Conservation (phyloP, 805 yeast species). For the Lachancea kluyveri region DNA sequence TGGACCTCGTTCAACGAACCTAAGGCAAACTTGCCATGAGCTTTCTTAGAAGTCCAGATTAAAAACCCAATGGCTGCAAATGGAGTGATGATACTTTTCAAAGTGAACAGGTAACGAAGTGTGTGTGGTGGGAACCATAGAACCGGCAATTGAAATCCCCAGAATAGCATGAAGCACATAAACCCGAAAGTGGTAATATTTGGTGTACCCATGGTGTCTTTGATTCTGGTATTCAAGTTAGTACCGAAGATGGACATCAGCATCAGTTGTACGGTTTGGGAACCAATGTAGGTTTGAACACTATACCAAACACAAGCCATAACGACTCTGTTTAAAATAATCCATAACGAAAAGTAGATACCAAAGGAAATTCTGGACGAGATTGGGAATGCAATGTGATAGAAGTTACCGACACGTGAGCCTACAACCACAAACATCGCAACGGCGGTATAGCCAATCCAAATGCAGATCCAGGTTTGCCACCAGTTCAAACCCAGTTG, state of each 20-base stretch:
- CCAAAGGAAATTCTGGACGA: conserved; percentile 81
- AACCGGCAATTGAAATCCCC: conserved; percentile 74
- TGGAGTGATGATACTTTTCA: conserved; percentile 74
- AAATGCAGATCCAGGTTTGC: conserved; percentile 85
- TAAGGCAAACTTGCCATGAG: conserved; percentile 49
- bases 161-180: conserved; percentile 72
- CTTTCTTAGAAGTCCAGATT: conserved; percentile 78
- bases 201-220: conserved; percentile 49
- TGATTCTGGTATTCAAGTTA: conserved; percentile 55
- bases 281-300: conserved; percentile 81
- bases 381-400: conserved; percentile 85
- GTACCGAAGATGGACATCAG: conserved; percentile 70
- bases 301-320: conserved; percentile 90
- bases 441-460: conserved; percentile 75
- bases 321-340: conserved; percentile 79
- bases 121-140: conserved; percentile 80
- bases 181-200: conserved; percentile 67
- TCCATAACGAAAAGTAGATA: conserved; percentile 82
- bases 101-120: conserved; percentile 76
- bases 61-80: conserved; percentile 78
- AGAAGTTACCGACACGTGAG: conserved; percentile 74
- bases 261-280: conserved; percentile 78
- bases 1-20: conserved; percentile 19
- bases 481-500: conserved; percentile 80
- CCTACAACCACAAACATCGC: conserved; percentile 62